Evolutionary conservation across 2,329 filamentous ascomycete species (phyloP).

Genomic region (Tolypocladium ovalisporum): DNA sequence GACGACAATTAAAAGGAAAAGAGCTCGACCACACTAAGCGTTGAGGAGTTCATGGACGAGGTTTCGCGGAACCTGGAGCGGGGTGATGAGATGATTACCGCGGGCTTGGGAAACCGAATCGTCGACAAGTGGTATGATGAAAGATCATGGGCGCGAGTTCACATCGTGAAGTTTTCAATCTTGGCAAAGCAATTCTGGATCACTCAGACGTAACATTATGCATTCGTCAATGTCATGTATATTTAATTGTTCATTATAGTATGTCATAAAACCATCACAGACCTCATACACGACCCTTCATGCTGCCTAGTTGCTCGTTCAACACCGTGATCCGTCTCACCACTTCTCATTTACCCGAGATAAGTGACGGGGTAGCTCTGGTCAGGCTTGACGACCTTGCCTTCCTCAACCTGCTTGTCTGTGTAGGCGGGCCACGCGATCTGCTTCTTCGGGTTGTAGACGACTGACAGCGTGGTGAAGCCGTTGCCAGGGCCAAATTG

Average conservation of each 20-base stretch:
- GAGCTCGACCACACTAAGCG: constrained; percentile 26
- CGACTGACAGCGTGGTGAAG: constrained; percentile 43
- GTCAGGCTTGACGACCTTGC: constrained; percentile 35
- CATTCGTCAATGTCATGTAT: neutral
- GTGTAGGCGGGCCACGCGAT: constrained; percentile 44
- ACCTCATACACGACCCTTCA: neutral
- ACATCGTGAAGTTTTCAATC: no score
- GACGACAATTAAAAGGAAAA: constrained; percentile 49
- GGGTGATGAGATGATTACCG: constrained; percentile 36
- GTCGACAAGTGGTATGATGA: constrained; percentile 31
- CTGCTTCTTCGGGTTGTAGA: constrained; percentile 27
- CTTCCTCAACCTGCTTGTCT: constrained; percentile 35
- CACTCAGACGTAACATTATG: no score
- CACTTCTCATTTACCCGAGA: neutral
- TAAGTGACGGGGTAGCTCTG: constrained; percentile 28
- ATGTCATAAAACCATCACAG: neutral
- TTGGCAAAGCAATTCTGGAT: no score
- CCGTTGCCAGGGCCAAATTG: constrained; percentile 40
- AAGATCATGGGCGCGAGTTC: no score
- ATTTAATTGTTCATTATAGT: neutral
- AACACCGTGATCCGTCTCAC: neutral
- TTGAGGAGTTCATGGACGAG: constrained; percentile 44
- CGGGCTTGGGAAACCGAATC: constrained; percentile 27
- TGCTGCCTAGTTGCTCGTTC: neutral
- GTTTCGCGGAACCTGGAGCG: constrained; percentile 30